These are phyloP conservation scores for Toxoplasma gondii DNA, from an alignment of 169 alveolate species.

Conservation along the genomic window DNA sequence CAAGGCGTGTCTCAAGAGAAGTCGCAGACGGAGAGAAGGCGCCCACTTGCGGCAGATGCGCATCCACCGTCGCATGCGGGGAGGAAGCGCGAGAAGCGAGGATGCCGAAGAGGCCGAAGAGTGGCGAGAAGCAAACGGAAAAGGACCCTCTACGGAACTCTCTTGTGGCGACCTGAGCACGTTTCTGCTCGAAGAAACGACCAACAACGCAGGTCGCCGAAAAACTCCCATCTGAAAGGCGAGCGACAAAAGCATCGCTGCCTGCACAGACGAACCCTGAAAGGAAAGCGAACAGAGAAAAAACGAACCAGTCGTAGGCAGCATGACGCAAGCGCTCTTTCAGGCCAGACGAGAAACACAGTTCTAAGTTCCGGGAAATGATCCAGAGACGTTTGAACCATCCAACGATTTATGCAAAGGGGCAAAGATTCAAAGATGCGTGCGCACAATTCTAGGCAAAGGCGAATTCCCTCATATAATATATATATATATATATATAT, in stretches of 20 bases:
- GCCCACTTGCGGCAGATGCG: conserved; percentile 30
- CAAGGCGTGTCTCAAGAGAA: background rate
- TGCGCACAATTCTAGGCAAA: background rate
- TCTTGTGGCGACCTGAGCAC: no score
- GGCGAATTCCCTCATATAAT: no score
- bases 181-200: background rate
- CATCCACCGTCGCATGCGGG: conserved; percentile 15
- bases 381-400: background rate
- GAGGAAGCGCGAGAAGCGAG: background rate
- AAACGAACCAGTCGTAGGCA: no score
- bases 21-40: background rate
- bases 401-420: background rate
- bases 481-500: no score
- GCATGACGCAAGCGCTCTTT: no score
- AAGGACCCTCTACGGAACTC: background rate
- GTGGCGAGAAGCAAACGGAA: background rate
- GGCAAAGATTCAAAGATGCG: background rate
- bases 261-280: conserved; percentile 50
- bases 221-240: conserved; percentile 59
- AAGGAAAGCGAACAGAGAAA: background rate
- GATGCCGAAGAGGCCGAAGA: background rate
- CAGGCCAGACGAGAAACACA: background rate
- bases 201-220: conserved; percentile 6
- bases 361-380: background rate
- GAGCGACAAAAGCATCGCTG: conserved; percentile 41